These are phyloP conservation scores for Neltuma alba DNA, from an alignment of 306 rosid genomes.

Conservation along the genomic window DNA sequence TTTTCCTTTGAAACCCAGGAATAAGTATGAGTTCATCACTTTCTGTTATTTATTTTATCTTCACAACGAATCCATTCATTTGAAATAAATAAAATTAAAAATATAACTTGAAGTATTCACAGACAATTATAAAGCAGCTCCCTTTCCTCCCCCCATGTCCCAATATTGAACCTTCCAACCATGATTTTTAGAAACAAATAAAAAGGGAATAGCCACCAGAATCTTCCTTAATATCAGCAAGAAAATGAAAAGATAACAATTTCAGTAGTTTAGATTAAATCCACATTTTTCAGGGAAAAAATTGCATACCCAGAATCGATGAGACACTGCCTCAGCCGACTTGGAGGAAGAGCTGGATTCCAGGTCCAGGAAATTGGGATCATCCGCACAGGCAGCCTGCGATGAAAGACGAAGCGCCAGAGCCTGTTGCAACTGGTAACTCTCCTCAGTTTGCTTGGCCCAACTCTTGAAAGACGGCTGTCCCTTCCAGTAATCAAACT, in stretches of 20 bases:
- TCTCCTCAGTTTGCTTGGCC: conserved; percentile 57
- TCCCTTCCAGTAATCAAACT: conserved; percentile 7
- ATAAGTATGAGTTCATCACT: neutral
- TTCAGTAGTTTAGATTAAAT: neutral
- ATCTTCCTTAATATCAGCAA: neutral
- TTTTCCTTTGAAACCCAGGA: neutral
- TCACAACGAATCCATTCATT: neutral
- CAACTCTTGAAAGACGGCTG: conserved; percentile 38
- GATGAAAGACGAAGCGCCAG: conserved; percentile 57
- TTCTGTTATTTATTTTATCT: neutral
- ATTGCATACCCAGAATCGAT: conserved; percentile 49
- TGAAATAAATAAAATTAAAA: neutral
- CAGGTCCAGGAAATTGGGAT: conserved; percentile 39
- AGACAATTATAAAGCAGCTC: neutral
- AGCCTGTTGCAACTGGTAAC: conserved; percentile 55
- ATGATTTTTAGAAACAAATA: neutral
- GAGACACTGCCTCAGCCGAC: conserved; percentile 37
- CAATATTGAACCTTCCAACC: neutral
- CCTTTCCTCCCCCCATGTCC: neutral
- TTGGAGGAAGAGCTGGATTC: conserved; percentile 12
- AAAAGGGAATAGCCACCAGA: neutral
- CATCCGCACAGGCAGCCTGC: conserved; percentile 26
- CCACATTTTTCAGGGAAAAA: neutral
- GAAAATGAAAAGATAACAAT: neutral
- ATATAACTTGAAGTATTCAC: neutral